These are phyloP conservation scores for Rheum nobile DNA, from an alignment of 148 eudicot genomes.

Conservation along the genomic window DNA sequence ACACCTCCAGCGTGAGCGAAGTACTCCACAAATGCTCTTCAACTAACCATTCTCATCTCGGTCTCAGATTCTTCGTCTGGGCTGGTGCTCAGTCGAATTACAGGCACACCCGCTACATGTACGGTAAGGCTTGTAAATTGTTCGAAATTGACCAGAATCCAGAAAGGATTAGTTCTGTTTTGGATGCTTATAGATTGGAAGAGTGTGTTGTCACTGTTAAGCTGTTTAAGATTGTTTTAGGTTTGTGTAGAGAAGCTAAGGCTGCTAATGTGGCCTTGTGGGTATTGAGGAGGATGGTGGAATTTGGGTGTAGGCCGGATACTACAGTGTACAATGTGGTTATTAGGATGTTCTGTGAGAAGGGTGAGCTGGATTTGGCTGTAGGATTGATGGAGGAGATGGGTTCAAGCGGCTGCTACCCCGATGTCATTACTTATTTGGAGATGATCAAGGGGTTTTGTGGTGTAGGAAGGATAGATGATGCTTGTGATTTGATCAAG, in stretches of 20 bases:
- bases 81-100: conserved; percentile 51
- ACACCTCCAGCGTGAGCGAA: conserved; percentile 34
- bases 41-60: conserved; percentile 36
- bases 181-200: conserved; percentile 47
- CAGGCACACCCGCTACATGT: conserved; percentile 47
- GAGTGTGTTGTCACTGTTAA: conserved; percentile 36
- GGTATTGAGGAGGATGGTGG: conserved; percentile 75
- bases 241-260: conserved; percentile 58
- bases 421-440: conserved; percentile 17
- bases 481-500: conserved; percentile 55
- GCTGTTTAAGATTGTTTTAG: conserved; percentile 53
- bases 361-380: conserved; percentile 9
- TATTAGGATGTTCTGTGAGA: conserved; percentile 29
- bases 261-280: conserved; percentile 49
- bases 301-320: conserved; percentile 49
- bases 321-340: conserved; percentile 58
- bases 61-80: conserved; percentile 84
- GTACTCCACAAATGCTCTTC: conserved; percentile 36
- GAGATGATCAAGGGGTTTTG: conserved; percentile 75
- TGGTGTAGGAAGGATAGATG: conserved; percentile 51
- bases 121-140: conserved; percentile 43
- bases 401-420: not conserved
- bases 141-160: conserved; percentile 36
- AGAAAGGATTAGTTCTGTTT: conserved; percentile 22
- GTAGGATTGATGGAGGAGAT: conserved; percentile 9